phyloP scores from a whole-genome alignment of 371 early-diverging fungal species.

The Choanephora cucurbitarum region DNA sequence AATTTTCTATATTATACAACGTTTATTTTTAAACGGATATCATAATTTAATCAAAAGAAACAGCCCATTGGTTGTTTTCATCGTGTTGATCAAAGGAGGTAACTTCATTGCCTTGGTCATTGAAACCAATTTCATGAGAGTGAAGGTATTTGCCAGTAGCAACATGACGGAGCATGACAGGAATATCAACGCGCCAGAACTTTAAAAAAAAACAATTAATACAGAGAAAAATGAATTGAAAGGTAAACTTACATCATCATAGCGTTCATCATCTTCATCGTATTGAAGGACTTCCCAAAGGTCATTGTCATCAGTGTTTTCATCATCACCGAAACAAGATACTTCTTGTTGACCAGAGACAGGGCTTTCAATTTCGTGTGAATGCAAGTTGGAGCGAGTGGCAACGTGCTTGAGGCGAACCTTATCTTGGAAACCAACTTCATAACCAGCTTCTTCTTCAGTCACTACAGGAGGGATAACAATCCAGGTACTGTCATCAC shows the following conservation, averaged over 20 bases:
- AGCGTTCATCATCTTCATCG: slow-evolving; percentile 32
- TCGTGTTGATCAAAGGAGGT: slow-evolving; percentile 50
- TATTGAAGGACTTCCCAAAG: slow-evolving; percentile 56
- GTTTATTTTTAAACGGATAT: too few relatives aligned
- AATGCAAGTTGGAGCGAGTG: slow-evolving; percentile 59
- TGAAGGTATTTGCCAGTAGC: slow-evolving; percentile 52
- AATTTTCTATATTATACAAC: too few relatives aligned
- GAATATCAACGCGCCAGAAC: slow-evolving; percentile 54
- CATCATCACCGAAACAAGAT: slow-evolving; percentile 55
- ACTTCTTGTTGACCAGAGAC: slow-evolving; percentile 65
- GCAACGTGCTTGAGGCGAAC: slow-evolving; percentile 57
- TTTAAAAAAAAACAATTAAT: slow-evolving; percentile 13
- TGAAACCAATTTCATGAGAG: slow-evolving; percentile 40
- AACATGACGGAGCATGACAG: slow-evolving; percentile 53
- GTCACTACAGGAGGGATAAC: slow-evolving; percentile 47
- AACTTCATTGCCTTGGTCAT: slow-evolving; percentile 51
- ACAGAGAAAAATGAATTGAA: background rate
- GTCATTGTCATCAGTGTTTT: slow-evolving; percentile 58
- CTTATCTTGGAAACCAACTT: slow-evolving; percentile 52
- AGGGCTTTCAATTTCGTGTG: slow-evolving; percentile 56
- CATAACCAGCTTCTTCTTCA: slow-evolving; percentile 47
- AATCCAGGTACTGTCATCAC: slow-evolving; percentile 52
- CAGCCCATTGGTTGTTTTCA: slow-evolving; percentile 61
- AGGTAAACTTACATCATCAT: slow-evolving; percentile 29
- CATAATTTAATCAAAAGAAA: slow-evolving; percentile 20